Base-by-base conservation (phyloP, 306 rosid species). In the Citrullus colocynthis region DNA sequence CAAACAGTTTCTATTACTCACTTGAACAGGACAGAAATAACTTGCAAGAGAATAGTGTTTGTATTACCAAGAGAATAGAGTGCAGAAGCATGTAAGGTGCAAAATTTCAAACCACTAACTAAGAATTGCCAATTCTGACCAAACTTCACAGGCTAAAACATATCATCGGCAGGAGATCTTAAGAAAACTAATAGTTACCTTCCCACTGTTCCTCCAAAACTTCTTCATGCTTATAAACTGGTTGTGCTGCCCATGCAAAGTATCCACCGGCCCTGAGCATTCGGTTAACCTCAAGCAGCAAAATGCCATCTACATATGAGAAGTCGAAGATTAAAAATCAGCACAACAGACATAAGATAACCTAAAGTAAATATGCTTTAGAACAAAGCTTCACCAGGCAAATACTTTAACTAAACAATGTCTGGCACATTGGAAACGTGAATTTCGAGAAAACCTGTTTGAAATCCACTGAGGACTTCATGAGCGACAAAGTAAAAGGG, bases 191-290 rank as follows among this genome's bases (percentile, higher is more conserved):
- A 15, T 72, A 49, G 76, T 21, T 84, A 93, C 98, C 98, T 93
- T 86, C 85, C 98, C 98, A 90, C 83, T 93, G 92, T 83, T 84
- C 88, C 80, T 82, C 89, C 74, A 91, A 90, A 83, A 74, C 73
- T 65, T 85, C 90, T 84, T 90, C 92, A 61, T 86, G 92, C 81
- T 90, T 91, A 83, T 91, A 86, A 74, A 93, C 93, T 16, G 96
- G 96, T 80, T 93, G 96, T 20, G 96, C 97, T 16, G 97, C 97
- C 98, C 98, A 93, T 20, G 89, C 91, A 84, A 91, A 93, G 82
- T 93, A 89, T 55, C 94, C 93, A 78, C 98, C 97, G 0, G 93
- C 93, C 83, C 97, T 88, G 77, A 93, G 90, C 80, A 91, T 83
- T 90, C 98, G 88, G 86, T 91, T 78, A 41, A 82, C 93, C 90